A percentile compares a stretch with the other conserved stretches of the same genome.
Evolutionary conservation across 768 basidiomycete genomes (phyloP).

Genomic region (Naganishia kalamii): DNA sequence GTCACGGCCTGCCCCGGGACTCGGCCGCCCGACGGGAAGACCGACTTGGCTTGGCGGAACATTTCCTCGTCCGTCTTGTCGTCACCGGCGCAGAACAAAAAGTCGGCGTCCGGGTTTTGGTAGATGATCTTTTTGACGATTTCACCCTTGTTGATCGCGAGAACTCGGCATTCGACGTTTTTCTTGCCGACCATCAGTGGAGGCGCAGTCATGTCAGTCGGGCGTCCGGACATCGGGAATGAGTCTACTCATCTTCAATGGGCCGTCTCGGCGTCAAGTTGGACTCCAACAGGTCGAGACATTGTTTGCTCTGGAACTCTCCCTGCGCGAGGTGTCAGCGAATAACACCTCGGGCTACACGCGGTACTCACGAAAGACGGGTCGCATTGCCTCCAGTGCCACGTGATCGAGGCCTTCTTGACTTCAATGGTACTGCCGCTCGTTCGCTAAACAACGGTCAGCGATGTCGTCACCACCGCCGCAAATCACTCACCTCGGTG

Average conservation of each 20-base stretch:
- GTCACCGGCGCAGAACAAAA: conserved; percentile 95
- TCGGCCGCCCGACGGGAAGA: conserved; percentile 52
- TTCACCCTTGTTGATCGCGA: conserved; percentile 97
- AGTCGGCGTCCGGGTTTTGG: conserved; percentile 86
- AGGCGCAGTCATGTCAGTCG: neutral
- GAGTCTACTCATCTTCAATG: conserved; percentile 65
- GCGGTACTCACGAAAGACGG: conserved; percentile 63
- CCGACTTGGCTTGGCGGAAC: conserved; percentile 74
- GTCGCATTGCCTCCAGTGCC: conserved; percentile 90
- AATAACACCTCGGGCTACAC: conserved; percentile 41
- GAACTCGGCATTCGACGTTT: conserved; percentile 91
- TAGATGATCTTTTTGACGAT: conserved; percentile 93
- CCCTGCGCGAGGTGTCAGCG: neutral
- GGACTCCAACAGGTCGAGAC: conserved; percentile 90
- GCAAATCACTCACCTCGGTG: conserved; percentile 58
- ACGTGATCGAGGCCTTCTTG: conserved; percentile 96
- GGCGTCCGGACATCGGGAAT: neutral
- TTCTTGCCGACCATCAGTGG: conserved; percentile 92
- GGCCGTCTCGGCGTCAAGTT: conserved; percentile 86
- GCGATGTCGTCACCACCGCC: neutral
- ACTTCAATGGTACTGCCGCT: conserved; percentile 92
- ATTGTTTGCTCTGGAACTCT: conserved; percentile 88
- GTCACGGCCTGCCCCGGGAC: conserved; percentile 45
- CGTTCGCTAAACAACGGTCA: conserved; percentile 54
- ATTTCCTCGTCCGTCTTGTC: conserved; percentile 99